A percentile compares a stretch with the other conserved stretches of the same genome.
Evolutionary conservation across 768 basidiomycete species (phyloP).

Genomic region (Agrocybe chaxingu): DNA sequence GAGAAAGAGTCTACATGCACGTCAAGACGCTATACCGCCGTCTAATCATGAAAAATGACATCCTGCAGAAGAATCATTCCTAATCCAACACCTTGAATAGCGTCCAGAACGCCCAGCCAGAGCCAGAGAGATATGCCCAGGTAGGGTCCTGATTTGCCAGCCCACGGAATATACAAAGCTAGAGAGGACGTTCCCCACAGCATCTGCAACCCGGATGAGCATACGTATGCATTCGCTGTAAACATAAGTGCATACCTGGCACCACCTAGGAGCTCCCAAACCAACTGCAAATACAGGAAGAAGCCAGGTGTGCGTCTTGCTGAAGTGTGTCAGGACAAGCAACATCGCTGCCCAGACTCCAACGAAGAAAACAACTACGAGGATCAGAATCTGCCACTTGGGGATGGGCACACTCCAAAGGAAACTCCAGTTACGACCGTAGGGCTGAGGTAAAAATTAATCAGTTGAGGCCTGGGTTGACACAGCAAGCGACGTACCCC

Average conservation of each 20-base stretch:
- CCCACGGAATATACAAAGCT: conserved; percentile 93
- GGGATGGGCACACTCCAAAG: conserved; percentile 83
- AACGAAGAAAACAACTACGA: conserved; percentile 83
- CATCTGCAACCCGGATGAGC: conserved; percentile 45
- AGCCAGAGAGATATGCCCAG: conserved; percentile 89
- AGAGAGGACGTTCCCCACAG: conserved; percentile 95
- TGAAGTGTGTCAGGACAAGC: conserved; percentile 75
- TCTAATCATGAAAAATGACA: conserved; percentile 22
- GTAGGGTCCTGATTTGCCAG: conserved; percentile 80
- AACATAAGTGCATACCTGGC: conserved; percentile 57
- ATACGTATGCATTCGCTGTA: conserved; percentile 3
- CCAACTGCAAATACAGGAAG: conserved; percentile 94
- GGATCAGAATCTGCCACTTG: conserved; percentile 78
- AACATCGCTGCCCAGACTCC: conserved; percentile 81
- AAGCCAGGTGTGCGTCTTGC: conserved; percentile 94
- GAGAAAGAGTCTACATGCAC: conserved; percentile 69
- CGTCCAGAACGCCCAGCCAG: conserved; percentile 93
- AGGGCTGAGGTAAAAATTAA: conserved; percentile 49
- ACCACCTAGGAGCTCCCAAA: conserved; percentile 92
- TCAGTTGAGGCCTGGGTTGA: neutral
- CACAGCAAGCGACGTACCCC: conserved; percentile 49
- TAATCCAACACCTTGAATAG: conserved; percentile 90
- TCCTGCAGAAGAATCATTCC: conserved; percentile 86
- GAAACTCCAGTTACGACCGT: conserved; percentile 94
- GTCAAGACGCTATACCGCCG: conserved; percentile 15